A percentile compares a stretch with the other conserved stretches of the same genome.
These are phyloP conservation scores for Ophiostoma tasmaniense DNA, from an alignment of 2,329 filamentous ascomycete species.

Conservation along the genomic window DNA sequence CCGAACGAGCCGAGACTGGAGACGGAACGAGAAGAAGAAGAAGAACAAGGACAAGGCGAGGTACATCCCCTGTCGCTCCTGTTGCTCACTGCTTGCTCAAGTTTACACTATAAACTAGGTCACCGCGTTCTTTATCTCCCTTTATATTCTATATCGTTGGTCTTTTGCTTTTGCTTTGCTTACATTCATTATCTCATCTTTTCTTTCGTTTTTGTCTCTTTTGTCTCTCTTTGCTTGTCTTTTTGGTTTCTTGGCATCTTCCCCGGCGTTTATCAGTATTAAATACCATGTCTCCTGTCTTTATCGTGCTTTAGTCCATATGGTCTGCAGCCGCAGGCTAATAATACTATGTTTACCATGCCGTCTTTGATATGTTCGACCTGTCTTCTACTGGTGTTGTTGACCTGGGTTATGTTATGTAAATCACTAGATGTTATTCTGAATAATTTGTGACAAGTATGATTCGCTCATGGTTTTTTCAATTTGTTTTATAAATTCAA, in stretches of 20 bases:
- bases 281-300: slow-evolving; percentile 1
- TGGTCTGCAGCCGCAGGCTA: not conserved
- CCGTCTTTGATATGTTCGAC: too few species aligned
- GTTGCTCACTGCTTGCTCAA: not conserved
- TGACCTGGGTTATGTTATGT: too few species aligned
- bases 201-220: not conserved
- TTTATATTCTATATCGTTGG: not conserved
- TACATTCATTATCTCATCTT: not conserved
- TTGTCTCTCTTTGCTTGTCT: not conserved
- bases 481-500: not conserved
- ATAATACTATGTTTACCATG: not conserved
- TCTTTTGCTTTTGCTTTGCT: not conserved
- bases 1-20: not conserved
- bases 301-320: not conserved
- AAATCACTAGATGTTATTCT: too few species aligned
- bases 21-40: not conserved
- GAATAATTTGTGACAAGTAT: too few species aligned
- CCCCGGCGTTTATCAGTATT: not conserved
- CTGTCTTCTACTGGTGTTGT: too few species aligned
- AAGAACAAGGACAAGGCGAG: not conserved
- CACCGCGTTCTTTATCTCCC: not conserved
- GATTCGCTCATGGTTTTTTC: too few species aligned
- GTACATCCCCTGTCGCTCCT: not conserved
- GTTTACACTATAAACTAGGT: not conserved
- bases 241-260: not conserved